Base-by-base conservation (phyloP, 306 rosid species). In the Leucaena leucocephala region DNA sequence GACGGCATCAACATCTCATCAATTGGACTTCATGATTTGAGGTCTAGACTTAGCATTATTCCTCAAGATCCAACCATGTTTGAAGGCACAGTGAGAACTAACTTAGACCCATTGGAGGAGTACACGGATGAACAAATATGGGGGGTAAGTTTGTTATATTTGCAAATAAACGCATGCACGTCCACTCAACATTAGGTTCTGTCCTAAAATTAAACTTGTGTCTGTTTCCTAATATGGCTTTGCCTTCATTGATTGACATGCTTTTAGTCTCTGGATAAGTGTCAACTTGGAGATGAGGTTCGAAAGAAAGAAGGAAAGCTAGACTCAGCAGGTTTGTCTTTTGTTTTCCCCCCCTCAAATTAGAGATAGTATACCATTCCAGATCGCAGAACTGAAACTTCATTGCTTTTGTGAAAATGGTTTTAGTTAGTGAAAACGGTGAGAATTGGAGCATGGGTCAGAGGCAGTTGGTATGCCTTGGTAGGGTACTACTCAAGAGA, bases 371-470 rank as follows among this genome's bases (percentile, higher is more conserved):
- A 48, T 39, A 12, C 0, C 45, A 14, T 49, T 82, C 4, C 4
- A 68, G 15, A 42, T 44, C 76, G 4, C 4, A 63, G 15, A 42
- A 45, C 19, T 46, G 50, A 42, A 73, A 48, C 15, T 65, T 4
- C 21, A 22, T 66, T 81, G 67, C 78, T 79, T 52, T 67, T 72
- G 50, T 71, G 16, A 9, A 49, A 62, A 36, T 68, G 52, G 42
- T 2, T 88, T 75, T 73, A 94, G 97, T 92, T 49, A 77, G 48
- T 3, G 97, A 94, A 87, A 94, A 89, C 49, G 97, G 97, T 81
- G 97, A 94, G 79, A 94, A 94, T 58, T 94, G 98, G 98, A 92
- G 98, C 75, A 88, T 94, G 97, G 98, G 97, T 65, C 97, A 92
- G 89, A 92, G 97, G 88, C 94, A 94, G 59, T 82, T 92, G 76